Evolutionary conservation across 2,329 filamentous ascomycete genomes (phyloP), one percentile per base, ranked within the genome.

Genomic region (Atkinsonella texensis): DNA sequence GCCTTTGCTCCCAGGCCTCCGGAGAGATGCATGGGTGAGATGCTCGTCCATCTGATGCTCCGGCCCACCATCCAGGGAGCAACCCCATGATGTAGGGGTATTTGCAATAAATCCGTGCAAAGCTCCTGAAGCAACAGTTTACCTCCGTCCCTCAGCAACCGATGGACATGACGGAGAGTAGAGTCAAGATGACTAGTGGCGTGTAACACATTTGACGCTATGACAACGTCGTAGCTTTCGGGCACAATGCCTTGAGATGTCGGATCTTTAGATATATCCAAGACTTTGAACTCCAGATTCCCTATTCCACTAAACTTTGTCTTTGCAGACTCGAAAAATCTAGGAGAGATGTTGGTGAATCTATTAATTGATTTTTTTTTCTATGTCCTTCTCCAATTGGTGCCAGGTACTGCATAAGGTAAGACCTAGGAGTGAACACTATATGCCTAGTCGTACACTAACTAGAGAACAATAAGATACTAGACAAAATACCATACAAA

Each of bases 271-370:
- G 57, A 56, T 3, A 63, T 52, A 38, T 67, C 56, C 7, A 61
- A 54, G 0, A 47, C 55, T 42, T 53, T 55, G 55, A 53, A 64
- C 12, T 51, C 43, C 11, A 51, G 2, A 17, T 23, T 31, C 2
- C 32, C 13, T 3, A 28, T 28, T 4, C 7, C 12, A 10, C 12
- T 49, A 23, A 73, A 67, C 4, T 53, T 55, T 31, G 64, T 59
- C 31, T 59, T 54, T 0, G 66, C 68, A 1, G 58, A 53, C 12
- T 65, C 63, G 46, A 75, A 72, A 60, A 71, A 71, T 9, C 62
- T 65, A 2, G 62, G 51, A 0, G 67, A 67, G 8, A 73, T 64
- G 52, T 75, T 72, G 0, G 74, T 75, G 57, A 63, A 76, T 0
- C 68, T 71, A 56, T 75, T n/a, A n/a, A n/a, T n/a, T n/a, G n/a